Base-by-base conservation (phyloP, 805 yeast genomes). In the Candida odintsovae region DNA sequence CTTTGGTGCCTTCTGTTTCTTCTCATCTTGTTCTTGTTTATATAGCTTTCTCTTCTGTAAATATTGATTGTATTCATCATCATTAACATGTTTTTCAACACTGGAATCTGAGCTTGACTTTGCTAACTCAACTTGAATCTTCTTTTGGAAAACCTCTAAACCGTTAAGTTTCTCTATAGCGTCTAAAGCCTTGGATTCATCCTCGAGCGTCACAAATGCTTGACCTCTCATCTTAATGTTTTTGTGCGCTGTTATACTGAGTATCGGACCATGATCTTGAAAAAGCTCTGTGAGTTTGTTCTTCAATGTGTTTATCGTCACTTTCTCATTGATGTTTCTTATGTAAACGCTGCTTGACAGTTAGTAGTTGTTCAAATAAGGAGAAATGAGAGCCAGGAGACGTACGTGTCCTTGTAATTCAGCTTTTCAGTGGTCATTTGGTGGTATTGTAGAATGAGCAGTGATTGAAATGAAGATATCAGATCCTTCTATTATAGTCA, bases 211-310 rank as follows among this genome's bases (percentile, higher is more conserved):
- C 6, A 88, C 72, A 61, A 86, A 88, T 1, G 95, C 96, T 62
- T 88, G 96, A 2, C 96, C 96, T 47, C 83, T 74, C 75, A 83
- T 72, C 50, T 71, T 74, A n/a, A 86, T 56, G 53, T 79, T 82
- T 49, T 75, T 75, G 47, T 78, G 80, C 1, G 87, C 78, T 2
- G 76, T 68, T 12, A 87, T 64, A 26, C 73, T 75, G 15, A 72
- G 46, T 1, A 83, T 65, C 1, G 68, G 68, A 0, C 83, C 82
- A 56, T 67, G 75, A 16, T 68, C 59, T 4, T 56, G 55, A 47
- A 82, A 82, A 1, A 72, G 49, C 9, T 63, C 58, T 3, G 47
- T 47, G 3, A 88, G 68, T 7, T 68, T 68, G 2, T 56, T 49
- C 46, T 74, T 76, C 19, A 87, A 63, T 16, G 73, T 74, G 39